These are phyloP conservation scores for Pseudonitzschia multiseries DNA, from an alignment of 108 stramenopile species.

Conservation along the genomic window DNA sequence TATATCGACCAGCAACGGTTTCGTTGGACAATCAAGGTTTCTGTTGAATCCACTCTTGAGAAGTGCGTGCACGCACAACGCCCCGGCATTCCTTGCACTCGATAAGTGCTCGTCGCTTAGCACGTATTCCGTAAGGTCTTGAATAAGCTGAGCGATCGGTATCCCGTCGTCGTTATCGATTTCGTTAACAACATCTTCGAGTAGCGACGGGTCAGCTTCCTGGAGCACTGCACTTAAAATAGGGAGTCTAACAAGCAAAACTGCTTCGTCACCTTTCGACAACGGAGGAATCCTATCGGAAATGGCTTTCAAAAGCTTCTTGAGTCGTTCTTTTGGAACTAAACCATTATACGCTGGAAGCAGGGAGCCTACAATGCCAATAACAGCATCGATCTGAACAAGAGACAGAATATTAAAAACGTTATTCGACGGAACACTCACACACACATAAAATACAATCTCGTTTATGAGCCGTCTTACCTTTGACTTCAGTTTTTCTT, in stretches of 20 bases:
- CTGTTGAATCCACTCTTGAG: conserved; percentile 17
- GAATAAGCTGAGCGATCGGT: conserved; percentile 4
- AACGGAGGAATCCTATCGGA: conserved; percentile 66
- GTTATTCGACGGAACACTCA: too few relatives aligned
- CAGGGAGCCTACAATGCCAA: conserved; percentile 12
- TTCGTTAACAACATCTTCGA: conserved; percentile 35
- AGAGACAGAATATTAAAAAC: neutral
- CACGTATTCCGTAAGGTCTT: conserved; percentile 19
- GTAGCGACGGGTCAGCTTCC: conserved; percentile 29
- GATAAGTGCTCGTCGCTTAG: conserved; percentile 10
- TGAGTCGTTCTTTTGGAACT: conserved; percentile 20
- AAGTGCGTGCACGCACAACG: conserved; percentile 53
- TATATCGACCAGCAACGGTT: conserved; percentile 6
- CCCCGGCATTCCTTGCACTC: conserved; percentile 51
- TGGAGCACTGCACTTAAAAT: conserved; percentile 56
- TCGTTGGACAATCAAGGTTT: conserved; percentile 17
- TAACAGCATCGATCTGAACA: conserved; percentile 9
- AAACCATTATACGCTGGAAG: conserved; percentile 27
- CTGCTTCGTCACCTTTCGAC: conserved; percentile 48
- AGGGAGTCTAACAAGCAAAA: conserved; percentile 55
- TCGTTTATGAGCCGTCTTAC: neutral
- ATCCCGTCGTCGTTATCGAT: conserved; percentile 26
- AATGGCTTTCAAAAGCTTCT: conserved; percentile 22
- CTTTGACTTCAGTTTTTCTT: conserved; percentile 10
- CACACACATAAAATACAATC: too few relatives aligned